Percentiles rank a stretch among this genome's conserved stretches.
phyloP scores from a whole-genome alignment of 163 green algal species.

The Chlamydomonas reinhardtii region DNA sequence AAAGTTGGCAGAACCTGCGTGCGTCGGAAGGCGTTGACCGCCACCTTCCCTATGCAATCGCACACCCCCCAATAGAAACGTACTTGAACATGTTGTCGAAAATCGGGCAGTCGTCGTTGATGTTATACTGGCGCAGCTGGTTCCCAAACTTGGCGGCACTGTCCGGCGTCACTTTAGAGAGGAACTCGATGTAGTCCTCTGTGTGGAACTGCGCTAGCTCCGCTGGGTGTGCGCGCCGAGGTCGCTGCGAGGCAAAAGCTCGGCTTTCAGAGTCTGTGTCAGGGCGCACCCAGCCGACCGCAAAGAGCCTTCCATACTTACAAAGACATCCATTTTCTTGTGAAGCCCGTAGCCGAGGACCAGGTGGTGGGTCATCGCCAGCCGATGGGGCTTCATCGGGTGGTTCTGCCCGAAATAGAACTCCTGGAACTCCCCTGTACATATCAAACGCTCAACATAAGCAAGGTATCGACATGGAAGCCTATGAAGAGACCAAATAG shows the following conservation, averaged over 20 bases:
- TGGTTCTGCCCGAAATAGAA: conserved; percentile 97
- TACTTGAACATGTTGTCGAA: conserved; percentile 84
- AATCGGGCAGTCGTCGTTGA: conserved; percentile 91
- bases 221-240: conserved; percentile 70
- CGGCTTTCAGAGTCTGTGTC: too few species aligned
- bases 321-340: conserved; percentile 90
- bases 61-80: too few species aligned
- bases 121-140: conserved; percentile 77
- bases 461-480: too few species aligned
- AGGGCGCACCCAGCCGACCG: too few species aligned
- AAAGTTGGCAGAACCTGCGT: conserved; percentile 83
- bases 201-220: conserved; percentile 87
- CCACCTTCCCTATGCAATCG: too few species aligned
- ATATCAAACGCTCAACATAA: not conserved
- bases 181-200: conserved; percentile 88
- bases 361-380: conserved; percentile 95
- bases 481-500: not conserved
- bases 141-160: conserved; percentile 57
- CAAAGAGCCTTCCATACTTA: conserved; percentile 9
- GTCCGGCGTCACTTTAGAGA: conserved; percentile 77
- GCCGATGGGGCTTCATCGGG: conserved; percentile 98
- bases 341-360: conserved; percentile 95
- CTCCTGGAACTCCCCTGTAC: conserved; percentile 84
- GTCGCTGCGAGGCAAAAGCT: conserved; percentile 59
- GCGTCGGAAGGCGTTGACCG: not conserved